phyloP scores from a whole-genome alignment of 345 rosid genomes.

The Mallotus nudiflorus region DNA sequence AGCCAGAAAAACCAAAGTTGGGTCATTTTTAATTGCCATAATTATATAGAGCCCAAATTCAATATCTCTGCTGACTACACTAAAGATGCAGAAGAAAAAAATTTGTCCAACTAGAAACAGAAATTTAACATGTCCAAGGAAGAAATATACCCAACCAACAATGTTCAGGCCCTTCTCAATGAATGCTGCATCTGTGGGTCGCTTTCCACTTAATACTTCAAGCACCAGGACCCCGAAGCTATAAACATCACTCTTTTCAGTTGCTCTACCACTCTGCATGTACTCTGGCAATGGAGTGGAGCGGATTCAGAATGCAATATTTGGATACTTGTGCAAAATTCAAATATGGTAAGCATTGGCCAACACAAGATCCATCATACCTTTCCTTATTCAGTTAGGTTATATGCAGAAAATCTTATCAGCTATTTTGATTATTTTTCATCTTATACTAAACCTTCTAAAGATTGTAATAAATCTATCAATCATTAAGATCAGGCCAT shows the following conservation, averaged over 20 bases:
- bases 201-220: constrained; percentile 91
- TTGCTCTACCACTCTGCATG: constrained; percentile 98
- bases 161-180: constrained; percentile 96
- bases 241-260: constrained; percentile 95
- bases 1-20: background rate
- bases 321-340: background rate
- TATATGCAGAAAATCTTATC: constrained; percentile 2
- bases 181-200: constrained; percentile 95
- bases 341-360: background rate
- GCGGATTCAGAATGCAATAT: background rate
- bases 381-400: background rate
- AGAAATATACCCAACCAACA: constrained; percentile 90
- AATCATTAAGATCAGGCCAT: background rate
- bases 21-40: constrained; percentile 1
- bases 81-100: background rate
- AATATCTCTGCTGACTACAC: background rate
- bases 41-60: background rate
- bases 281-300: constrained; percentile 60
- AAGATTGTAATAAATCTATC: too few relatives aligned
- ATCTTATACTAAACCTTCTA: background rate
- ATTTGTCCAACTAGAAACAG: background rate
- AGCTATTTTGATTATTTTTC: background rate
- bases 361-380: constrained; percentile 9
- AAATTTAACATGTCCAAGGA: background rate
- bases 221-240: constrained; percentile 95